phyloP scores from a whole-genome alignment of 2,329 filamentous ascomycete genomes.

The Chrysoporthe austroafricana region DNA sequence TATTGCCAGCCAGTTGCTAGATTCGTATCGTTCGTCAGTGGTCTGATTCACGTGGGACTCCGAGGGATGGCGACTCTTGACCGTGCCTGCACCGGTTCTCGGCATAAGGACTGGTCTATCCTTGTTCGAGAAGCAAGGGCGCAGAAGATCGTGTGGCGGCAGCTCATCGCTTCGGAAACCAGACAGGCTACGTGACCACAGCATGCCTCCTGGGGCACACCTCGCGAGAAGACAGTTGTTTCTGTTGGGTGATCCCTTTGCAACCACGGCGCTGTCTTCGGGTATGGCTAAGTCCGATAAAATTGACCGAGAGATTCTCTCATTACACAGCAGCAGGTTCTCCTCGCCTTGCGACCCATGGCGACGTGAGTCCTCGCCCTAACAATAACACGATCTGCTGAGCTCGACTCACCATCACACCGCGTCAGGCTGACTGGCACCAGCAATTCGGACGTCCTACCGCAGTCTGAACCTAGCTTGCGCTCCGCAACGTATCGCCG shows the following conservation, averaged over 20 bases:
- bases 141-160: neutral
- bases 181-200: neutral
- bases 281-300: neutral
- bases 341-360: neutral
- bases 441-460: neutral
- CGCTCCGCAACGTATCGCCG: too few relatives aligned
- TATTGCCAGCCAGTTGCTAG: neutral
- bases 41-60: neutral
- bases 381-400: neutral
- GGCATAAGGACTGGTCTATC: neutral
- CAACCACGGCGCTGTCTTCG: neutral
- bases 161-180: neutral
- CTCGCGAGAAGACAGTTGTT: neutral
- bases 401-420: slow-evolving; percentile 15
- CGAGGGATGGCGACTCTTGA: neutral
- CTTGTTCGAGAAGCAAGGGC: neutral
- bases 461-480: neutral
- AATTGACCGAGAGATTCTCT: neutral
- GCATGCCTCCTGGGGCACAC: neutral
- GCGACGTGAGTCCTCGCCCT: neutral
- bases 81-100: neutral
- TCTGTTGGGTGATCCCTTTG: neutral
- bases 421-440: slow-evolving; percentile 13
- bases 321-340: neutral
- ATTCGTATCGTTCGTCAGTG: neutral